These are phyloP conservation scores for Pseudoneurospora amorphoporcata DNA, from an alignment of 495 filamentous ascomycete genomes.

Conservation along the genomic window DNA sequence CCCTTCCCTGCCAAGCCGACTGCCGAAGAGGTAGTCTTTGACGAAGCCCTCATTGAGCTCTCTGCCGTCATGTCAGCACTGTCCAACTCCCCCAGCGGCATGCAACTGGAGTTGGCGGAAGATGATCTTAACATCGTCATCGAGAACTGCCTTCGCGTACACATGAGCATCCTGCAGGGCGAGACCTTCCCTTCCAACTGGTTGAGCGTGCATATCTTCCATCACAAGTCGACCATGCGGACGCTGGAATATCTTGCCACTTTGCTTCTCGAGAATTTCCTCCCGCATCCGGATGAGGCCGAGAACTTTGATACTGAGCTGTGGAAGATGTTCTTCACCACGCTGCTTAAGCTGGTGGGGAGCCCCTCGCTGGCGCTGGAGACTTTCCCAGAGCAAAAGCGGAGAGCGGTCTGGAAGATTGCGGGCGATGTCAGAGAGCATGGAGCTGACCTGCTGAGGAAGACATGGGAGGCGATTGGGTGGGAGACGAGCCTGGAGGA, in stretches of 20 bases:
- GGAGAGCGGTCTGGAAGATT: slow-evolving; percentile 96
- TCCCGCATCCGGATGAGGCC: slow-evolving; percentile 84
- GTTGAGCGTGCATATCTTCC: slow-evolving; percentile 90
- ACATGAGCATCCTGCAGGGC: slow-evolving; percentile 79
- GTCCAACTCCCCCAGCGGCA: slow-evolving; percentile 55
- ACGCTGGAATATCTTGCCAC: slow-evolving; percentile 74
- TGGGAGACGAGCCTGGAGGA: slow-evolving; percentile 87
- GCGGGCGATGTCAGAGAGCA: slow-evolving; percentile 91
- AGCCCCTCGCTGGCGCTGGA: slow-evolving; percentile 84
- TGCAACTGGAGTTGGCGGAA: slow-evolving; percentile 60
- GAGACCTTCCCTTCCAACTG: slow-evolving; percentile 84
- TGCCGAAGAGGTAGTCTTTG: slow-evolving; percentile 53
- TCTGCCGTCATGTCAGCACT: slow-evolving; percentile 77
- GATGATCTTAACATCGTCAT: slow-evolving; percentile 67
- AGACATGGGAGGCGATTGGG: slow-evolving; percentile 91
- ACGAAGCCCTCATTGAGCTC: slow-evolving; percentile 84
- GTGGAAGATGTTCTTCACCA: slow-evolving; percentile 88
- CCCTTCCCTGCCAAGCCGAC: slow-evolving; percentile 74
- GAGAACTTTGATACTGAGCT: slow-evolving; percentile 86
- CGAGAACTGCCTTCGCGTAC: slow-evolving; percentile 64
- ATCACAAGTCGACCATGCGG: slow-evolving; percentile 84
- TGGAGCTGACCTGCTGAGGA: slow-evolving; percentile 72
- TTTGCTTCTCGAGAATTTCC: slow-evolving; percentile 64
- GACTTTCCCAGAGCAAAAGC: slow-evolving; percentile 94
- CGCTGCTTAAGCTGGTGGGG: slow-evolving; percentile 78